Percentiles rank a stretch among this genome's conserved stretches.
Conservation (phyloP, 805 yeast genomes). For the Saturnispora sanitii region DNA sequence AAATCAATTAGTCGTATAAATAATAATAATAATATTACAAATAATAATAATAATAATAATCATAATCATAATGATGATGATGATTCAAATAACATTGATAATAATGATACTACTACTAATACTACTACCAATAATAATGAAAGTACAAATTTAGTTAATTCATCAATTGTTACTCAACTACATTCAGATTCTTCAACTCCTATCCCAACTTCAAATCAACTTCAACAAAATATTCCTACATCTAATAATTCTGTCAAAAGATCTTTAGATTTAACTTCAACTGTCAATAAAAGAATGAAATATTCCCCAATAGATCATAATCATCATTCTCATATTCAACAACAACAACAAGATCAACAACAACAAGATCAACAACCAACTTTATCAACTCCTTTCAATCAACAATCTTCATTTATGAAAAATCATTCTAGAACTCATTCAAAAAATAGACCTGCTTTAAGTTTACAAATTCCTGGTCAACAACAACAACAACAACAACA, state of each 20-base stretch:
- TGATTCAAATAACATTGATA: neutral
- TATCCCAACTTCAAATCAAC: neutral
- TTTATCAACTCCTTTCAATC: conserved; percentile 4
- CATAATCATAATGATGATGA: neutral
- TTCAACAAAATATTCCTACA: neutral
- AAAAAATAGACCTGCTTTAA: conserved; percentile 40
- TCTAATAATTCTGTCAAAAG: neutral
- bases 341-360: neutral
- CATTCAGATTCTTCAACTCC: conserved; percentile 3
- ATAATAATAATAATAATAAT: neutral
- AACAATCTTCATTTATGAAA: neutral
- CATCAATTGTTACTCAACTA: conserved; percentile 5
- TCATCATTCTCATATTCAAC: neutral
- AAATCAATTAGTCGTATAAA: conserved; percentile 17
- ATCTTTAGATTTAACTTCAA: neutral
- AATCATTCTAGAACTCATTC: conserved; percentile 5
- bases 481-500: conserved; percentile 5
- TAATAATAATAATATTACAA: neutral
- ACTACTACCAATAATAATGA: too few relatives aligned
- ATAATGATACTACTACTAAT: neutral
- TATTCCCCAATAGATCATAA: neutral
- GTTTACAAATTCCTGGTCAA: conserved; percentile 51
- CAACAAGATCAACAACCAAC: neutral
- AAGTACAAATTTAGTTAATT: too few relatives aligned
- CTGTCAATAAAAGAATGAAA: neutral